Base-by-base conservation (phyloP, 495 filamentous ascomycete species). In the Aspergillus diversus region DNA sequence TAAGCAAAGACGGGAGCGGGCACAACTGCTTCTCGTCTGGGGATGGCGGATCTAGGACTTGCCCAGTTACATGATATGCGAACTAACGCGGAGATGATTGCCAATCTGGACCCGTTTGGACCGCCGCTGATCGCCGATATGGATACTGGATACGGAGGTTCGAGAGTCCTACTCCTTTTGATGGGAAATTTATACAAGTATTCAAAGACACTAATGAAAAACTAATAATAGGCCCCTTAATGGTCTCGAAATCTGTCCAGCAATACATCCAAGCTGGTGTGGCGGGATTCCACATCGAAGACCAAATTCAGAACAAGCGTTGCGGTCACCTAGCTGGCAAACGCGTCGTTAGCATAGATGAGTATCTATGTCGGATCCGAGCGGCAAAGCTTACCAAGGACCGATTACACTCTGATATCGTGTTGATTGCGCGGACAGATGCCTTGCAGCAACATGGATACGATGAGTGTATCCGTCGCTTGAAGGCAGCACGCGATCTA, bases 211-310 rank as follows among this genome's bases (percentile, higher is more conserved):
- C 21, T 27, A 27, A 27, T 27, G 21, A 2, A 27, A 27, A 27
- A 27, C 16, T 15, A n/a, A 16, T 12, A n/a, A 0, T 33, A 86
- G 83, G 83, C 1, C 84, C 84, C 0, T 65, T 89, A 35, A 87
- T 87, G 79, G 83, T 90, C 16, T 77, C 83, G n/a, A 80, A 83
- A 39, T 82, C 87, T 2, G 82, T 89, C n/a, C 77, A 83, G 63
- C 77, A 85, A 49, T 92, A 90, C 69, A 84, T 86, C 47, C 79
- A 80, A n/a, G 81, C 85, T 9, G 87, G 87, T n/a, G 86, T 91
- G 0, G 89, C 89, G 5, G 89, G 82, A 8, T 79, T 91, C 63
- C 88, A 91, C 63, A 83, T 91, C 59, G 89, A 92, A 75, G 89
- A 91, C 74, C 87, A 91, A 66, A 81, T 89, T 21, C 73, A 75